Conservation (phyloP, 192 early-diverging fungal genomes). For the Backusella australiensis region DNA sequence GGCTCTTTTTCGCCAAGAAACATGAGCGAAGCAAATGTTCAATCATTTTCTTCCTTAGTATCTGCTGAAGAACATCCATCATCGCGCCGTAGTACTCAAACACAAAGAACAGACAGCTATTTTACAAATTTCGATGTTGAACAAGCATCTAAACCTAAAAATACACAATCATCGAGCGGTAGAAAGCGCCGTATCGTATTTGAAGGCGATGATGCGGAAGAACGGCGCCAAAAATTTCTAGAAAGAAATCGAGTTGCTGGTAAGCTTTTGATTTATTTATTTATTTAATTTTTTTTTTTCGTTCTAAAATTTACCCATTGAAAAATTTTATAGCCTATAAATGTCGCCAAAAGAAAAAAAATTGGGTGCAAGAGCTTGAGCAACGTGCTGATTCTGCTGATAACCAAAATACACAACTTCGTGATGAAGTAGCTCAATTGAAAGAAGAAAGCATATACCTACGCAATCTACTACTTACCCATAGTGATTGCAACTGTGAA, state of each 20-base stretch:
- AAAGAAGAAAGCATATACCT: conserved; percentile 32
- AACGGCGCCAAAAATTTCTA: conserved; percentile 20
- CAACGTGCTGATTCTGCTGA: conserved; percentile 19
- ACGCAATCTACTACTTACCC: conserved; percentile 27
- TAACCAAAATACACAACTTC: conserved; percentile 28
- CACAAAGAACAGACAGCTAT: neutral
- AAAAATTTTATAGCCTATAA: conserved; percentile 22
- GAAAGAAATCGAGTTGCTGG: conserved; percentile 32
- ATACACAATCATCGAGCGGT: neutral
- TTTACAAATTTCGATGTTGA: neutral
- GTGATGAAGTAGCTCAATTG: conserved; percentile 16
- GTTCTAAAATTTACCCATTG: neutral
- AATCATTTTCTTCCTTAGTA: neutral
- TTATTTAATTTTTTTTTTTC: too few relatives aligned
- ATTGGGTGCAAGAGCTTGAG: conserved; percentile 33
- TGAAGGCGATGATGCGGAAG: conserved; percentile 28
- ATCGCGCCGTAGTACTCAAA: neutral
- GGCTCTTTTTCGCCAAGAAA: neutral
- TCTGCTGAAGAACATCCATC: neutral
- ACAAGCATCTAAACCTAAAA: neutral
- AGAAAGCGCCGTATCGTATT: conserved; percentile 23
- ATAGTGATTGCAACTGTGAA: conserved; percentile 27
- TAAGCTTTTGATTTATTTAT: neutral
- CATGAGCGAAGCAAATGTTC: neutral
- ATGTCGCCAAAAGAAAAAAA: conserved; percentile 40